Evolutionary conservation across 176 grass and related monocot genomes (phyloP), one percentile per base, ranked within the genome.

Genomic region (Oryza officinalis): DNA sequence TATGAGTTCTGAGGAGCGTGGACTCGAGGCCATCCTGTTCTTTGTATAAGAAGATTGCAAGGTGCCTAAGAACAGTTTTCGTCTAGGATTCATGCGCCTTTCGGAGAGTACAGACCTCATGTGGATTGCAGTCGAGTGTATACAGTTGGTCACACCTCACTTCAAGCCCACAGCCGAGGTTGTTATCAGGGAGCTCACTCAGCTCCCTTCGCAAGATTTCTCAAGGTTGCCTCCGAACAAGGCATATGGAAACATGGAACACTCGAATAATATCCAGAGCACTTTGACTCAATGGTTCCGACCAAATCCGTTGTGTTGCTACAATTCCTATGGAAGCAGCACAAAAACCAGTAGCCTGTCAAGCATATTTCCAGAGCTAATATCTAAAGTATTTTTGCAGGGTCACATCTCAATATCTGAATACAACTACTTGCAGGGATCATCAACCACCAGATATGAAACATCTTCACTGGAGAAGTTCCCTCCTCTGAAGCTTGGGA

Each of bases 151-250:
- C 5, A 81, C 66, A 40, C 65, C 79, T 59, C 80, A 74, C 5
- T 72, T 82, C 69, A 63, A 32, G 10, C 15, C 69, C 12, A 23
- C 37, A 0, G 37, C 80, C 2, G 69, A 82, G 0, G 3, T 67
- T 27, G 52, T 40, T 1, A 70, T 70, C 13, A 81, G 22, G n/a
- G 50, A 73, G 25, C 17, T 73, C 35, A 27, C 54, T 0, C 25
- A 30, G 14, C 50, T 72, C 1, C 67, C 79, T 3, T 71, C 67
- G 13, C 79, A 81, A 69, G 79, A 81, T 54, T 71, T 81, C 67
- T 60, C 40, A 4, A 54, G 30, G 11, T 33, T 20, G 41, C 52
- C 15, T 0, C 73, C 30, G 37, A 13, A 13, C 10, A 1, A 35
- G 25, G 59, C 47, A 13, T 6, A 43, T 43, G 13, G 15, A 4